Base-by-base conservation (phyloP, 2,329 filamentous ascomycete species). In the Paraphoma sp. region DNA sequence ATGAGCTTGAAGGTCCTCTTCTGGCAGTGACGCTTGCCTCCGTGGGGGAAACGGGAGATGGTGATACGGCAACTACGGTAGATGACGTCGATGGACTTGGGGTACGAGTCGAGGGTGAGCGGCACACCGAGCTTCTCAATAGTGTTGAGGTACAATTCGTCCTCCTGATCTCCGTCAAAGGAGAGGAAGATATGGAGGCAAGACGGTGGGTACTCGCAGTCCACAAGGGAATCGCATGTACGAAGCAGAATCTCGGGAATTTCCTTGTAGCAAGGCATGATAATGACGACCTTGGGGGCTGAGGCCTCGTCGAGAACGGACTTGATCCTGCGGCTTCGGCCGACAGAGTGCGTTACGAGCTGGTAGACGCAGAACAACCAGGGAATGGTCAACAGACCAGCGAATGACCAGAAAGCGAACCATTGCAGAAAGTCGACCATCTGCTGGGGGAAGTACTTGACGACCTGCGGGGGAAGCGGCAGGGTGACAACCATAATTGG, bases 221-320 rank as follows among this genome's bases (percentile, higher is more conserved):
- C 90, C 49, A 97, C 92, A 33, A 98, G 89, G 0, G 94, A 97
- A 78, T 97, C 89, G 66, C 97, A 84, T 4, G 94, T 95, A 45
- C 90, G 90, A 53, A 97, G 83, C 45, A 98, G 83, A 11, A 96
- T 84, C 0, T 91, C 89, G 0, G 92, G 91, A 30, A 93, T 88
- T 73, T 98, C 95, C 71, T 95, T 92, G 80, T 97, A 98, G 71
- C 93, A 96, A 4, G 94, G 95, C 93, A 98, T 97, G 56, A 98
- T 89, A 57, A 98, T 90, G 61, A 97, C 92, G 14, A 96, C 90
- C 77, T 98, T 98, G 1, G 94, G 95, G 0, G 95, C 93, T 0
- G 89, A 93, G 2, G 86, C 81, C 72, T 96, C 92, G 74, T 97
- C 92, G 48, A 97, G 84, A 0, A 92, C 87, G 62, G 91, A 86